A percentile compares a stretch with the other conserved stretches of the same genome.
Evolutionary conservation across 169 alveolate species (phyloP).

Genomic region (Plasmodium inui): DNA sequence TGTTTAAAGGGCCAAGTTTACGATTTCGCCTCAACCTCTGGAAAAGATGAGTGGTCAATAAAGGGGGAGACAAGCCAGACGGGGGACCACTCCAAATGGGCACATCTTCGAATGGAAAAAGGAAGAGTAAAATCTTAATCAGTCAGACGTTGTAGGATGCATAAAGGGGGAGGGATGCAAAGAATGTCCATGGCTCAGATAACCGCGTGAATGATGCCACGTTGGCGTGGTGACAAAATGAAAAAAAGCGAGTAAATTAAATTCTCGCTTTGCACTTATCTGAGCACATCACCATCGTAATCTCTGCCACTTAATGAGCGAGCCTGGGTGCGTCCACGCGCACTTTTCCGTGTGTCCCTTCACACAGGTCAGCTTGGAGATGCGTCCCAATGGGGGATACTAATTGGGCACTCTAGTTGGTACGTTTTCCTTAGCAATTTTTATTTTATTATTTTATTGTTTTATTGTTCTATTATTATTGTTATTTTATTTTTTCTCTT

Average conservation of each 20-base stretch:
- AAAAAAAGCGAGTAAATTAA: background rate
- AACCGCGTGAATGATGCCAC: background rate
- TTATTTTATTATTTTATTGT: too few species aligned
- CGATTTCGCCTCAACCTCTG: background rate
- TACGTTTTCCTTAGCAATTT: background rate
- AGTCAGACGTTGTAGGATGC: background rate
- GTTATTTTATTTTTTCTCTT: too few species aligned
- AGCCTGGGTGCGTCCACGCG: background rate
- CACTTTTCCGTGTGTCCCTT: background rate
- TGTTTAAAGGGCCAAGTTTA: background rate
- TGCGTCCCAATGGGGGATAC: background rate
- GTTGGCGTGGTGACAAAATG: background rate
- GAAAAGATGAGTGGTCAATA: background rate
- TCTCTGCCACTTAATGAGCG: background rate
- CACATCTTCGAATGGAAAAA: background rate
- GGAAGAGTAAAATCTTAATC: background rate
- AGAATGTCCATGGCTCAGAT: background rate
- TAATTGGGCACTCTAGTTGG: background rate
- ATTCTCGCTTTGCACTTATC: background rate
- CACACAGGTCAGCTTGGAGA: background rate
- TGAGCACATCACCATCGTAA: background rate
- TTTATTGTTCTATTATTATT: too few species aligned
- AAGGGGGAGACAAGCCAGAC: background rate
- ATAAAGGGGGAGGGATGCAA: too few species aligned
- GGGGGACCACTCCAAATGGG: background rate